These are phyloP conservation scores for Irpex lacteus DNA, from an alignment of 1,284 basidiomycete species.

Conservation along the genomic window DNA sequence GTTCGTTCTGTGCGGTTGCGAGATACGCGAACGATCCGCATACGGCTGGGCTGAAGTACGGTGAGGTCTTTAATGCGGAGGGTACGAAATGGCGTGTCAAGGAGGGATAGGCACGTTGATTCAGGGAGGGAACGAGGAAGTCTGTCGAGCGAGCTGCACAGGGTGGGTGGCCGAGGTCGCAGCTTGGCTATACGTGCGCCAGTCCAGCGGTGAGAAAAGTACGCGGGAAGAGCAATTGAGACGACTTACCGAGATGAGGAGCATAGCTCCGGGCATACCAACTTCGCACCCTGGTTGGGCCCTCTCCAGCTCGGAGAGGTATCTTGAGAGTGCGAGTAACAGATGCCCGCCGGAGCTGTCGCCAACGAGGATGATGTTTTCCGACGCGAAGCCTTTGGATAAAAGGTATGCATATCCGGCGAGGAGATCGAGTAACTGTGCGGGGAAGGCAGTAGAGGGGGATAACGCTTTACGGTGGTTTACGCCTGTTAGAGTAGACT, in stretches of 20 bases:
- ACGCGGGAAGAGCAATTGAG: not conserved
- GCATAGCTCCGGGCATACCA: slow-evolving; percentile 9
- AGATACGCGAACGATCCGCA: slow-evolving; percentile 9
- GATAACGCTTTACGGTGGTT: slow-evolving; percentile 13
- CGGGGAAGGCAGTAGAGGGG: slow-evolving; percentile 10
- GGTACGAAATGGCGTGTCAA: slow-evolving; percentile 10
- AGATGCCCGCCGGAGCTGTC: slow-evolving; percentile 14
- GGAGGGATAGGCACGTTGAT: slow-evolving; percentile 13
- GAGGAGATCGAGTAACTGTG: slow-evolving; percentile 9
- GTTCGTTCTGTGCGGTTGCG: slow-evolving; percentile 2
- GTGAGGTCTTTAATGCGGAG: not conserved
- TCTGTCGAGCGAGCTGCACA: slow-evolving; percentile 3
- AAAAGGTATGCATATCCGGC: slow-evolving; percentile 12
- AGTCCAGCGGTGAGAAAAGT: not conserved
- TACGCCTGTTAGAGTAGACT: not conserved
- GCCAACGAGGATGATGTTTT: slow-evolving; percentile 11
- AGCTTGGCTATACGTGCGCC: slow-evolving; percentile 8
- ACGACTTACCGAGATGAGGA: slow-evolving; percentile 12
- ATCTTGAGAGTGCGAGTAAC: slow-evolving; percentile 10
- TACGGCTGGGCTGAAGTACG: slow-evolving; percentile 13
- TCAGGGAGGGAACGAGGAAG: slow-evolving; percentile 14
- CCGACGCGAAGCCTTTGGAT: slow-evolving; percentile 3
- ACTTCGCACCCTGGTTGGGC: slow-evolving; percentile 4
- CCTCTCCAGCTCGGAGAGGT: slow-evolving; percentile 9
- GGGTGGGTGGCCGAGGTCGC: slow-evolving; percentile 12